Conservation (phyloP, 163 green algal species). For the Smithsoniella earleae region DNA sequence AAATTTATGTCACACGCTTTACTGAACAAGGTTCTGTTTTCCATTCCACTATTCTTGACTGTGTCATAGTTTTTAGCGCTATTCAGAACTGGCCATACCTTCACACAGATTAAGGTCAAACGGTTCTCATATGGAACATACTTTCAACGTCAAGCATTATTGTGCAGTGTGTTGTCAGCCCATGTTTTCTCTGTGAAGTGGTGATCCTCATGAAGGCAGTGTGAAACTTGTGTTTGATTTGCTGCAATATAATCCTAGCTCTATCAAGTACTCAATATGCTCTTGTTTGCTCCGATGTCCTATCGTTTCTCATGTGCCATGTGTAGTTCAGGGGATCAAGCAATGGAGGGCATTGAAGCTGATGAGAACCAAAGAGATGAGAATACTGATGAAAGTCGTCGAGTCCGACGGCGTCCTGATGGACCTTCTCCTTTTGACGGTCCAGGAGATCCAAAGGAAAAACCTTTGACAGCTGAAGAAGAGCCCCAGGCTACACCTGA, state of each 20-base stretch:
- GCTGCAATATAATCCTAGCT: not conserved
- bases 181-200: too few species aligned
- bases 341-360: conserved; percentile 9
- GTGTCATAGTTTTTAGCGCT: too few species aligned
- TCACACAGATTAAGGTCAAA: too few species aligned
- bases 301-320: not conserved
- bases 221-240: not conserved
- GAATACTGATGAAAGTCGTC: not conserved
- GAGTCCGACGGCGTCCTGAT: conserved; percentile 1
- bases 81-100: too few species aligned
- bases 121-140: too few species aligned
- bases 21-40: too few species aligned
- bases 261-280: not conserved
- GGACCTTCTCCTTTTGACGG: conserved; percentile 1
- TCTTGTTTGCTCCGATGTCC: too few species aligned
- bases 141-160: too few species aligned
- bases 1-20: too few species aligned
- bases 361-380: conserved; percentile 17
- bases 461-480: not conserved
- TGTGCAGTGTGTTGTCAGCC: too few species aligned
- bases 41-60: too few species aligned
- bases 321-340: not conserved
- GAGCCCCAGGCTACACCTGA: conserved; percentile 5
- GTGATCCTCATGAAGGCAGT: too few species aligned
- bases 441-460: not conserved